These are phyloP conservation scores for Diplodia seriata DNA, from an alignment of 2,329 filamentous ascomycete species.

Conservation along the genomic window DNA sequence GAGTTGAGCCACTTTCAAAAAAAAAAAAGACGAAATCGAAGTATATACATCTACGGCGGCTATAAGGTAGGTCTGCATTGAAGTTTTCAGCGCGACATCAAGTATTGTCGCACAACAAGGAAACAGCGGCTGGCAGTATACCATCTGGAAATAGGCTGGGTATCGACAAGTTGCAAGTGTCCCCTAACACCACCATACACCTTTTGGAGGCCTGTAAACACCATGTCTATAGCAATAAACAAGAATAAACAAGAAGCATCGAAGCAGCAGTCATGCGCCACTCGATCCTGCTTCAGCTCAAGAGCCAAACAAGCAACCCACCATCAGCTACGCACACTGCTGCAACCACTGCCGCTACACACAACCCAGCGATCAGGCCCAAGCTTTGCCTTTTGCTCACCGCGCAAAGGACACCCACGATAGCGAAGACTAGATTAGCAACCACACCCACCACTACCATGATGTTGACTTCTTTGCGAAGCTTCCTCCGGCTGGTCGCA, in stretches of 20 bases:
- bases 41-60: too few species aligned
- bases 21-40: too few species aligned
- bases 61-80: not conserved
- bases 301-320: conserved; percentile 57
- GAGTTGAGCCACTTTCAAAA: too few species aligned
- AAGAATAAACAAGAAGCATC: conserved; percentile 5
- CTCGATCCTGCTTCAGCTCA: not conserved
- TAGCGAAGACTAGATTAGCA: conserved; percentile 69
- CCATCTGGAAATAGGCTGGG: conserved; percentile 4
- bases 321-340: conserved; percentile 59
- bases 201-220: conserved; percentile 5
- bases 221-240: conserved; percentile 7
- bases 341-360: conserved; percentile 55
- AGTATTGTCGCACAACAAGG: not conserved
- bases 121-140: not conserved
- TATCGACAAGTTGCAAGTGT: conserved; percentile 14
- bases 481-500: conserved; percentile 70
- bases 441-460: conserved; percentile 74
- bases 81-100: not conserved
- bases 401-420: conserved; percentile 66
- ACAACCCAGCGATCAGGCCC: conserved; percentile 53
- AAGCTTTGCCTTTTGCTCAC: conserved; percentile 60
- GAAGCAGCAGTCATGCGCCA: too few species aligned
- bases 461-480: conserved; percentile 74
- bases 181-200: conserved; percentile 8